A percentile compares a stretch with the other conserved stretches of the same genome.
Conservation (phyloP, 495 filamentous ascomycete species). For the Daldinia decipiens region DNA sequence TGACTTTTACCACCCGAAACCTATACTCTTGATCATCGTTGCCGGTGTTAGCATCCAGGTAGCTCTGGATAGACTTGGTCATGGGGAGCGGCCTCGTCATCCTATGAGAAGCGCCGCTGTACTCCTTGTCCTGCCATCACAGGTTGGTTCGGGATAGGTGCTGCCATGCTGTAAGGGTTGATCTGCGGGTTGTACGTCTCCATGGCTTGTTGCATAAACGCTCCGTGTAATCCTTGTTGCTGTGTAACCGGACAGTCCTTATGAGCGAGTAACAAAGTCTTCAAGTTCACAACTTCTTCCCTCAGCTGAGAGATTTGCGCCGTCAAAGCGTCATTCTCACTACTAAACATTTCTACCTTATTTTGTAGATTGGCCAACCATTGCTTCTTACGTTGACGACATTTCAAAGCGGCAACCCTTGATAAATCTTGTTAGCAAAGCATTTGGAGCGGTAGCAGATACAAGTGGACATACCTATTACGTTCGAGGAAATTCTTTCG, state of each 20-base stretch:
- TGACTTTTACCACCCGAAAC: slow-evolving; percentile 12
- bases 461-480: slow-evolving; percentile 77
- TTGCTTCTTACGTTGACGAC: slow-evolving; percentile 97
- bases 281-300: slow-evolving; percentile 93
- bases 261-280: slow-evolving; percentile 91
- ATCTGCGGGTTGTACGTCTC: slow-evolving; percentile 67
- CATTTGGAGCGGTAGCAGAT: background rate
- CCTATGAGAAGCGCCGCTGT: slow-evolving; percentile 63
- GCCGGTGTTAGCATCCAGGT: slow-evolving; percentile 6
- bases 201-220: slow-evolving; percentile 68
- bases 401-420: slow-evolving; percentile 96
- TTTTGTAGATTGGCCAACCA: slow-evolving; percentile 95
- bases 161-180: slow-evolving; percentile 78
- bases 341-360: slow-evolving; percentile 91
- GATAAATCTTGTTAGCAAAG: slow-evolving; percentile 41
- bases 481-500: slow-evolving; percentile 96
- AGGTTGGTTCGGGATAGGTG: slow-evolving; percentile 61
- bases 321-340: slow-evolving; percentile 89
- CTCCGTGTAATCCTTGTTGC: slow-evolving; percentile 78
- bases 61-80: slow-evolving; percentile 23
- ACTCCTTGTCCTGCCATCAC: slow-evolving; percentile 65
- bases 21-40: slow-evolving; percentile 13
- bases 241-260: slow-evolving; percentile 97
- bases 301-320: slow-evolving; percentile 83
- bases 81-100: slow-evolving; percentile 30